Evolutionary conservation across 1,139 yeast genomes (phyloP).

Genomic region (Suhomyces guaymorum): DNA sequence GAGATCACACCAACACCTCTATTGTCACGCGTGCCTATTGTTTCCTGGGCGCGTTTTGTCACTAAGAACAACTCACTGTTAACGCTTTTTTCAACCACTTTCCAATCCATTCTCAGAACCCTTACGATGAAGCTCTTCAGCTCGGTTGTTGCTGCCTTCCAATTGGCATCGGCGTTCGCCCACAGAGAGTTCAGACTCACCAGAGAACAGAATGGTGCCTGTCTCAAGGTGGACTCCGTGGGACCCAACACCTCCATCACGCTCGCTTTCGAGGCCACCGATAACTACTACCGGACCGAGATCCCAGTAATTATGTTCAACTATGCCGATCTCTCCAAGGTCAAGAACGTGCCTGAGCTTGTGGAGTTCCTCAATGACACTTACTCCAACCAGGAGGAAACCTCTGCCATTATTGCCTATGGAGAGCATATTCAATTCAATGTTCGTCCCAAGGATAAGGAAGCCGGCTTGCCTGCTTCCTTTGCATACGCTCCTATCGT

Average conservation of each 20-base stretch:
- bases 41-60: slow-evolving; percentile 1
- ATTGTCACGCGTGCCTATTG: slow-evolving; percentile 1
- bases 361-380: slow-evolving; percentile 14
- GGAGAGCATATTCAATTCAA: slow-evolving; percentile 11
- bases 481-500: slow-evolving; percentile 7
- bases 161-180: slow-evolving; percentile 11
- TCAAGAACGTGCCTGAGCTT: slow-evolving; percentile 16
- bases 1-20: background rate
- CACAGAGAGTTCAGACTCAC: slow-evolving; percentile 13
- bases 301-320: slow-evolving; percentile 18
- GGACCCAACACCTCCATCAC: slow-evolving; percentile 10
- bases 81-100: background rate
- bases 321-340: slow-evolving; percentile 15
- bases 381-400: slow-evolving; percentile 9
- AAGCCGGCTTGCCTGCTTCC: slow-evolving; percentile 6
- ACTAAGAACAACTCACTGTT: background rate
- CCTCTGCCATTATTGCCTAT: slow-evolving; percentile 8
- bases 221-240: slow-evolving; percentile 14
- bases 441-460: slow-evolving; percentile 6
- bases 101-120: too few species aligned
- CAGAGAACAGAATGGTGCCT: slow-evolving; percentile 16
- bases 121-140: slow-evolving; percentile 6
- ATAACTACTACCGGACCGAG: slow-evolving; percentile 8
- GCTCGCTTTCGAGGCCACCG: slow-evolving; percentile 9
- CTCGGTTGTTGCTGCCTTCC: slow-evolving; percentile 6